These are phyloP conservation scores for Suillus weaverae DNA, from an alignment of 768 basidiomycete genomes.

Conservation along the genomic window DNA sequence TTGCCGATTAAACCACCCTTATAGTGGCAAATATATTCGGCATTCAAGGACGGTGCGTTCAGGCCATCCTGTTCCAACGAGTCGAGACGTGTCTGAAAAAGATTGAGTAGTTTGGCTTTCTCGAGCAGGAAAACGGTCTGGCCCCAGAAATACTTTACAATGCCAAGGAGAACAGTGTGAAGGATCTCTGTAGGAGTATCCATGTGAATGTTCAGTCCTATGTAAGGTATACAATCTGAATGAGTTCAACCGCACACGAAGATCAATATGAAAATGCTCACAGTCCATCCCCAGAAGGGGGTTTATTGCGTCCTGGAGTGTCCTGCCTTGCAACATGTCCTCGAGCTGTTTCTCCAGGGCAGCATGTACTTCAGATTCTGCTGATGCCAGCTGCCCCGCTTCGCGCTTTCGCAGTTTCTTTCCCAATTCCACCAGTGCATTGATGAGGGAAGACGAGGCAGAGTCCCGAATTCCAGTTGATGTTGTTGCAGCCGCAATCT, in stretches of 20 bases:
- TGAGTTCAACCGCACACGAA: neutral
- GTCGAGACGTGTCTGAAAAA: constrained; percentile 24
- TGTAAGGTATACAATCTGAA: too few relatives aligned
- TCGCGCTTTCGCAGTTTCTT: constrained; percentile 7
- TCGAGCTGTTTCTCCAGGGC: too few relatives aligned
- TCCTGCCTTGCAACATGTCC: too few relatives aligned
- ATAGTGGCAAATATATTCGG: too few relatives aligned
- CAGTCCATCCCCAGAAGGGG: constrained; percentile 2
- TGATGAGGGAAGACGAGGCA: neutral
- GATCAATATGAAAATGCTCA: constrained; percentile 14
- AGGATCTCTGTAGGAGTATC: constrained; percentile 34
- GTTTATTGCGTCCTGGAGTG: too few relatives aligned
- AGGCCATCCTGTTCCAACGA: constrained; percentile 23
- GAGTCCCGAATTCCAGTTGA: constrained; percentile 4
- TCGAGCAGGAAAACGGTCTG: constrained; percentile 18
- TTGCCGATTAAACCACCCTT: too few relatives aligned
- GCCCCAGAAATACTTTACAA: constrained; percentile 33
- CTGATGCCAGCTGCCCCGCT: neutral
- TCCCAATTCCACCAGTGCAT: constrained; percentile 5
- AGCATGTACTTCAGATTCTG: constrained; percentile 1
- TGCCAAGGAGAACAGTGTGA: constrained; percentile 31
- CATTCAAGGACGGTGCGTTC: too few relatives aligned
- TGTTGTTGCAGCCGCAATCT: neutral
- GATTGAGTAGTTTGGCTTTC: constrained; percentile 16
- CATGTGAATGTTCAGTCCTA: constrained; percentile 29